Evolutionary conservation across 176 grass and related monocot species (phyloP), one percentile per base, ranked within the genome.

Genomic region (Triticum aestivum): DNA sequence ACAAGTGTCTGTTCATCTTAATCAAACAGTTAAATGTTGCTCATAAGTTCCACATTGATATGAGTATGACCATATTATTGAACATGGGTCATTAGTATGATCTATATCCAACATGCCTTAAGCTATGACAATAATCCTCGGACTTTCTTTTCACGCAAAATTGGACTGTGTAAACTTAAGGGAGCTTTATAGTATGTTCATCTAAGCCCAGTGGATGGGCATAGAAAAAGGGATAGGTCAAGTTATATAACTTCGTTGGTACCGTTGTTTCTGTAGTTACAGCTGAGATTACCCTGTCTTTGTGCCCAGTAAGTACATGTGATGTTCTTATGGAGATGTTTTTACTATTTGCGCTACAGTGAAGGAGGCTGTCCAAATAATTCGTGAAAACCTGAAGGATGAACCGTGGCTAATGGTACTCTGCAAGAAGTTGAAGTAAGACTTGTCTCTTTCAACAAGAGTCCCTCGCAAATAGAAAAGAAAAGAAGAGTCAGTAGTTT

Each of bases 381-480:
- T 96, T 61, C 83, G 90, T 13, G 97, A 99, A 87, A 96, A 99
- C 68, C 45, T 99, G 85, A 91, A 90, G 73, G 94, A 94, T 10
- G 90, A 96, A 44, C 97, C 89, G 10, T 96, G 97, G 94, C 74
- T 96, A 78, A 90, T 64, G 15, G 79, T 91, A 61, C 82, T 99
- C 42, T 96, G 89, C 87, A 89, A 52, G 52, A 91, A 91, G 18
- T 88, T 99, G 32, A 78, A 90, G 97, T 99, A 90, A 91, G 90
- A 70, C 65, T 73, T 72, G 6, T 84, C 61, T 75, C 72, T 65
- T 82, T 29, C 49, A 13, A 39, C 77, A n/a, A 62, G 34, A 86
- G n/a, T 18, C 4, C 26, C 24, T 30, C 8, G 8, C 26, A 75
- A 75, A 75, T 17, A 20, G 8, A 52, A 52, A 18, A 30, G 23